phyloP scores from a whole-genome alignment of 1,284 basidiomycete species.

The Sporisorium reilianum region DNA sequence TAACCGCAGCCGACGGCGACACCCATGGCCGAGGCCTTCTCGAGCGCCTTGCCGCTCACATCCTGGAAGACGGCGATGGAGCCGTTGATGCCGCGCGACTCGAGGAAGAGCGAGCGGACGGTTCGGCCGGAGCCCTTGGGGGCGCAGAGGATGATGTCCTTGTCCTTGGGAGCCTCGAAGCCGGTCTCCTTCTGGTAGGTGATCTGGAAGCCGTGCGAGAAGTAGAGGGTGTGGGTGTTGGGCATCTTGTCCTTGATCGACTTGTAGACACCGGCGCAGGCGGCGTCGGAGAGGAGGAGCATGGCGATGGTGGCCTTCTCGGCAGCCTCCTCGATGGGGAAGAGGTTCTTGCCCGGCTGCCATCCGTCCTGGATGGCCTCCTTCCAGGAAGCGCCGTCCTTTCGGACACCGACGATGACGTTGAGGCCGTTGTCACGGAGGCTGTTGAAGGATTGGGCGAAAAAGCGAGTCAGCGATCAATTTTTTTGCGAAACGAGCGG shows the following conservation, averaged over 20 bases:
- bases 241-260: conserved; percentile 86
- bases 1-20: conserved; percentile 96
- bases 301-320: conserved; percentile 97
- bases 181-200: conserved; percentile 98
- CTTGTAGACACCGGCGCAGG: conserved; percentile 95
- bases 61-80: conserved; percentile 87
- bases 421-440: conserved; percentile 99
- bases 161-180: conserved; percentile 89
- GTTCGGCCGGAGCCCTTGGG: conserved; percentile 99
- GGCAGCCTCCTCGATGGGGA: conserved; percentile 98
- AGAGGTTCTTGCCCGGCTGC: conserved; percentile 97
- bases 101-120: conserved; percentile 99
- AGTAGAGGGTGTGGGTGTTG: conserved; percentile 99
- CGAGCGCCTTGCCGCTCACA: conserved; percentile 95
- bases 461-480: conserved; percentile 12
- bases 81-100: conserved; percentile 97
- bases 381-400: conserved; percentile 95
- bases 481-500: neutral
- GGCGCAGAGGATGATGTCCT: conserved; percentile 98
- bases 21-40: conserved; percentile 94
- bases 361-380: conserved; percentile 97
- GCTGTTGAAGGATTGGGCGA: conserved; percentile 37
- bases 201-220: conserved; percentile 99
- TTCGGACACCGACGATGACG: conserved; percentile 97
- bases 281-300: conserved; percentile 99